Evolutionary conservation across 2,329 filamentous ascomycete genomes (phyloP).

Genomic region (Ophiostoma piceae): DNA sequence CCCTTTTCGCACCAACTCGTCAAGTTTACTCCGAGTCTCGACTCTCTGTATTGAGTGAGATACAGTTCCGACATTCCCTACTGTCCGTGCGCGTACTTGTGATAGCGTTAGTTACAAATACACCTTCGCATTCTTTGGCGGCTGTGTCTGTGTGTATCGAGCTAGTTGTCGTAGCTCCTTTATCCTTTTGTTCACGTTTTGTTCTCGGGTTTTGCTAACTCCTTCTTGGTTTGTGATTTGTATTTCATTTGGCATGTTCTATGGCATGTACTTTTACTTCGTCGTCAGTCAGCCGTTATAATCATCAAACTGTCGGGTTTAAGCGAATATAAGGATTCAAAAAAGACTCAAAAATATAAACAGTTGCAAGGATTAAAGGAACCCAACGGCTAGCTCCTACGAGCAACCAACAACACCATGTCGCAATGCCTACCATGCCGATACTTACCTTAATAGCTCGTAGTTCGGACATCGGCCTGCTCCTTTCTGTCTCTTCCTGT

Average conservation of each 20-base stretch:
- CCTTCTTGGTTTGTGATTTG: background rate
- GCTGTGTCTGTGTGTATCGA: background rate
- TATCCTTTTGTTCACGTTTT: background rate
- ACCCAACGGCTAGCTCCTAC: background rate
- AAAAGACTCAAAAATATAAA: background rate
- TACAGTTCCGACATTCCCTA: background rate
- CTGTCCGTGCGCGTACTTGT: background rate
- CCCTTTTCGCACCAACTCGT: background rate
- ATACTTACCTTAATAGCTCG: background rate
- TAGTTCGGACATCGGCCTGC: background rate
- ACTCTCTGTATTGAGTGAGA: background rate
- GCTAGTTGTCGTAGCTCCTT: background rate
- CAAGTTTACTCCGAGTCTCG: background rate
- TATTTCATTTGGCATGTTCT: background rate
- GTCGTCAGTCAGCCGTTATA: too few species aligned
- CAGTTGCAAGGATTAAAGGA: background rate
- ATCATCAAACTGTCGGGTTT: too few species aligned
- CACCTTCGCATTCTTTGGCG: background rate
- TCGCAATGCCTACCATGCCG: background rate
- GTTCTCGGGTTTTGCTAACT: too few species aligned
- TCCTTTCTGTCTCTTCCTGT: background rate
- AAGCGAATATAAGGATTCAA: too few species aligned
- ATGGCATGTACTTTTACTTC: too few species aligned
- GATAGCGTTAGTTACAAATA: background rate
- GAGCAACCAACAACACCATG: background rate